Evolutionary conservation across 331 rosid genomes (phyloP), one percentile per base, ranked within the genome.

Genomic region (Malus hybrid): DNA sequence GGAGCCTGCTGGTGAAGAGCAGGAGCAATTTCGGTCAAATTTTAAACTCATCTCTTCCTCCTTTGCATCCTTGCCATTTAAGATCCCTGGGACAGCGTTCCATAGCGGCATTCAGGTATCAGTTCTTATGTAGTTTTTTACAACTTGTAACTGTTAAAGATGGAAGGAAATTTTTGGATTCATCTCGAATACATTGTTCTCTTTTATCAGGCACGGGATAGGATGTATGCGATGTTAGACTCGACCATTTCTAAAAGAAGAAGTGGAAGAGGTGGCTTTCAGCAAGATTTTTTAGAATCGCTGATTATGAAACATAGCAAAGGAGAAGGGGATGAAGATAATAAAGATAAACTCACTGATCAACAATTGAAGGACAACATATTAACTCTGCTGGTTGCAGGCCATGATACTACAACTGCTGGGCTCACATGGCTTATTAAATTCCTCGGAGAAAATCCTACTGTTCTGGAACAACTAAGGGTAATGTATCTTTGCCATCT

Each of bases 351-450:
- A 78, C 90, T 93, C 32, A 85, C 93, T 46, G 95, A 93, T 63
- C 75, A 77, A 71, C 98, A 93, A 66, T 63, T 93, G 87, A 93
- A 90, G 74, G 98, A 93, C 88, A 93, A 93, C 53, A 83, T 90
- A 60, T 60, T 90, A 48, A 93, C 98, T 70, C 78, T 90, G 71
- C 82, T 93, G 33, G 86, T 93, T 81, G 98, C 98, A 56, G 98
- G 98, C 9, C 96, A 93, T 79, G 98, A 90, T 66, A 90, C 98
- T 44, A 93, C 98, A 10, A 93, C 98, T 50, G 98, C 96, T 76
- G 96, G 85, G 72, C 98, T 93, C 63, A 90, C 98, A 20, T 93
- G 96, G 96, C 73, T 93, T 10, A 72, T 86, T 79, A 90, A 93
- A 73, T 93, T 93, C 79, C 95, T 93, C 44, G 93, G 78, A 76